A percentile compares a stretch with the other conserved stretches of the same genome.
Evolutionary conservation across 306 rosid species (phyloP).

Genomic region (Casuarina cunninghamiana): DNA sequence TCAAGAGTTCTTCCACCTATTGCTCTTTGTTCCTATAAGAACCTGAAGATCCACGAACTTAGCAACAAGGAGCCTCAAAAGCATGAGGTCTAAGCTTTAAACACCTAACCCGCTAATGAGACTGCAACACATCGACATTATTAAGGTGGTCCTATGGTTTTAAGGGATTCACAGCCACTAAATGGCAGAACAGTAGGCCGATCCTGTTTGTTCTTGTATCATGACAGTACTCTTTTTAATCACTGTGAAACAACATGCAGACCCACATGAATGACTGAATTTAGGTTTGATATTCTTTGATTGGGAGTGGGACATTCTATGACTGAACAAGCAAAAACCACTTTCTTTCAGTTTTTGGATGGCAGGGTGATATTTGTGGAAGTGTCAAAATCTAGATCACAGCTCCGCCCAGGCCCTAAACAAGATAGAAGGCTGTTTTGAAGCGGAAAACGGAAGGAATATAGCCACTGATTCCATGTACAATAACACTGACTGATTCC

Average conservation of each 20-base stretch:
- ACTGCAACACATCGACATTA: background rate
- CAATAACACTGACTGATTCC: background rate
- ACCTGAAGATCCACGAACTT: no score
- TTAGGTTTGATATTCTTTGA: background rate
- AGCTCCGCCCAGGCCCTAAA: conserved; percentile 41
- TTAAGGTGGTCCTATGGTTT: background rate
- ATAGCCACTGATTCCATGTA: background rate
- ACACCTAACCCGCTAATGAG: background rate
- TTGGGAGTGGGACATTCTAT: background rate
- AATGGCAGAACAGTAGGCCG: background rate
- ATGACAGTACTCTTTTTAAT: background rate
- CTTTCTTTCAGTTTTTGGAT: conserved; percentile 69
- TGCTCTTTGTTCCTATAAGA: background rate
- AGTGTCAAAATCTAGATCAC: conserved; percentile 77
- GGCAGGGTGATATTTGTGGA: conserved; percentile 96
- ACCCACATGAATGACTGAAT: background rate
- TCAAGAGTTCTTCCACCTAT: background rate
- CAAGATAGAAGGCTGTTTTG: conserved; percentile 38
- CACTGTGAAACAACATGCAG: background rate
- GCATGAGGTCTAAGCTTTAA: background rate
- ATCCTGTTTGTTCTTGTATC: no score
- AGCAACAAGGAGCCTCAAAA: no score
- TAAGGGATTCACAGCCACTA: background rate
- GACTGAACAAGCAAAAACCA: conserved; percentile 25
- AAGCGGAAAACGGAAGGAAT: background rate